Percentiles rank a stretch among this genome's conserved stretches.
Evolutionary conservation across 2,329 filamentous ascomycete genomes (phyloP).

Genomic region (Arthroderma uncinatum): DNA sequence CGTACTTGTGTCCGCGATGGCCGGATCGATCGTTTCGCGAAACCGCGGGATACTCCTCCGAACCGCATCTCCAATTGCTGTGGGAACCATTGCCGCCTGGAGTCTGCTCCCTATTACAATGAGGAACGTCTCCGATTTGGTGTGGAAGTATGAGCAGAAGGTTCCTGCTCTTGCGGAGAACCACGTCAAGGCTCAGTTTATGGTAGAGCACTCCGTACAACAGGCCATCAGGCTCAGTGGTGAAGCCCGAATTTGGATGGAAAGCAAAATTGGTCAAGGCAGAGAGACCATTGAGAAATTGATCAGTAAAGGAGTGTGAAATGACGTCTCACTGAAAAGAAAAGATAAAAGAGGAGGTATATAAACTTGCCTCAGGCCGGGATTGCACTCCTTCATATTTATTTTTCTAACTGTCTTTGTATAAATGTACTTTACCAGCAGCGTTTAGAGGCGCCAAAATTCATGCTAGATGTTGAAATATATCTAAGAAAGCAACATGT

Average conservation of each 20-base stretch:
- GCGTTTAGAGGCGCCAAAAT: constrained; percentile 1
- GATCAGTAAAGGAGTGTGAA: constrained; percentile 60
- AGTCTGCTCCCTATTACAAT: constrained; percentile 79
- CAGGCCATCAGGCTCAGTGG: constrained; percentile 65
- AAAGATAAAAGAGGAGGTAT: neutral
- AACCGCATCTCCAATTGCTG: constrained; percentile 60
- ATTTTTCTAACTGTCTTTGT: neutral
- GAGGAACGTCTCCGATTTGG: constrained; percentile 71
- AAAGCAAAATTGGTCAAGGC: constrained; percentile 66
- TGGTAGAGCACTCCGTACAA: constrained; percentile 56
- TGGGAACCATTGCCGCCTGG: constrained; percentile 76
- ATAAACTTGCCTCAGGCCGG: neutral
- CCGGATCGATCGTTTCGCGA: constrained; percentile 78
- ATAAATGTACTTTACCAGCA: constrained; percentile 9
- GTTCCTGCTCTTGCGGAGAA: constrained; percentile 73
- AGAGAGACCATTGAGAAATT: constrained; percentile 72
- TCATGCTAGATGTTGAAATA: neutral
- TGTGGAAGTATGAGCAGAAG: constrained; percentile 87
- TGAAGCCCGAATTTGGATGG: constrained; percentile 59
- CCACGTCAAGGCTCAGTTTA: constrained; percentile 61
- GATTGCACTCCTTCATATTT: neutral
- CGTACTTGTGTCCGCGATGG: constrained; percentile 88
- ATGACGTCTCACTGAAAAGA: neutral
- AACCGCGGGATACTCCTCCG: constrained; percentile 79
- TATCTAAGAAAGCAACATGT: no score